Percentiles rank a stretch among this genome's conserved stretches.
These are phyloP conservation scores for Penicillium sp. DNA, from an alignment of 2,329 filamentous ascomycete species.

Conservation along the genomic window DNA sequence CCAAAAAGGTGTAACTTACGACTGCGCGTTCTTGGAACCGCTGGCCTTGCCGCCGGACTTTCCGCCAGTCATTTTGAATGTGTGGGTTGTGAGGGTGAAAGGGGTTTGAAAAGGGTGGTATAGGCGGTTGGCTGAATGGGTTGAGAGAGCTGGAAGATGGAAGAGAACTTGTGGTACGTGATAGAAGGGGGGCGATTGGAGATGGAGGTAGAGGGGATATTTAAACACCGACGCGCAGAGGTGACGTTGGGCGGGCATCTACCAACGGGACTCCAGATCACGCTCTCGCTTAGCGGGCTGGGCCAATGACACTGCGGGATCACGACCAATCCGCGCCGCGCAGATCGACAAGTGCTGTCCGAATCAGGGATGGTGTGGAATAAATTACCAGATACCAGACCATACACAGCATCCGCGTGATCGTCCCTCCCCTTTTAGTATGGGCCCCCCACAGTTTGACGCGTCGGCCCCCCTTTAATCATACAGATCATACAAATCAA, in stretches of 20 bases:
- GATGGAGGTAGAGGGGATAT: conserved; percentile 26
- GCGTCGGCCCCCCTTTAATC: conserved; percentile 31
- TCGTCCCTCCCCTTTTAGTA: conserved; percentile 6
- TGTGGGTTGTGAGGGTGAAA: conserved; percentile 15
- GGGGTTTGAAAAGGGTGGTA: conserved; percentile 22
- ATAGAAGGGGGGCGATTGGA: conserved; percentile 28
- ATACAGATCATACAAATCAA: conserved; percentile 41
- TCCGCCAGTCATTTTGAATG: conserved; percentile 97
- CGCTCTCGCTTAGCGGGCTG: conserved; percentile 38
- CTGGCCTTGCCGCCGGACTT: conserved; percentile 99
- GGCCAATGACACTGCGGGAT: conserved; percentile 34
- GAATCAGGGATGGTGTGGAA: conserved; percentile 26
- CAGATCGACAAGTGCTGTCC: conserved; percentile 11
- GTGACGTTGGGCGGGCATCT: conserved; percentile 38
- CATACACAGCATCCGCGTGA: conserved; percentile 21
- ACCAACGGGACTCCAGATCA: conserved; percentile 41
- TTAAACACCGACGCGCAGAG: conserved; percentile 39
- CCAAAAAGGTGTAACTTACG: conserved; percentile 59
- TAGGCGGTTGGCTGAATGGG: conserved; percentile 7
- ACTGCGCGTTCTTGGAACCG: conserved; percentile 98
- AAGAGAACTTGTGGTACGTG: conserved; percentile 20
- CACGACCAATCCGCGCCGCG: neutral
- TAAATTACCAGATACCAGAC: conserved; percentile 13
- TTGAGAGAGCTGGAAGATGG: conserved; percentile 10
- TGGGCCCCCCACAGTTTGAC: conserved; percentile 11